These are phyloP conservation scores for Pyrenophora seminiperda DNA, from an alignment of 2,329 filamentous ascomycete species.

Conservation along the genomic window DNA sequence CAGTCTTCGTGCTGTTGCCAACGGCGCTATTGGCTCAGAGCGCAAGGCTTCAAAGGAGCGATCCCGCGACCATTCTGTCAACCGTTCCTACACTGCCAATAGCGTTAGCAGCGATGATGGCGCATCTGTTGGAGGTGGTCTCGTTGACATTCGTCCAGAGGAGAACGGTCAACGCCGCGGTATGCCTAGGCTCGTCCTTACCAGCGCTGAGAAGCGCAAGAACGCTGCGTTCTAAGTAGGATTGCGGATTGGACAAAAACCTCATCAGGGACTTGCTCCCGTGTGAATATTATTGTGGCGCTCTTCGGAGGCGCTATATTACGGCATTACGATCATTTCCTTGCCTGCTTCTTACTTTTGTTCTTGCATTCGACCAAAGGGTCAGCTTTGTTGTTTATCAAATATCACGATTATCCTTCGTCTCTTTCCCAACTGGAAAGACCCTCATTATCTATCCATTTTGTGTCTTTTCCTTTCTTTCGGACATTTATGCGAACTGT, in stretches of 20 bases:
- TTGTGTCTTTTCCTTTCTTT: conserved; percentile 20
- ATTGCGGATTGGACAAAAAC: conserved; percentile 18
- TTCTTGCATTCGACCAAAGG: conserved; percentile 31
- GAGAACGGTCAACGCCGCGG: conserved; percentile 71
- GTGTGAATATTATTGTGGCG: conserved; percentile 47
- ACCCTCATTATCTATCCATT: conserved; percentile 34
- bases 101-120: conserved; percentile 70
- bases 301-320: conserved; percentile 34
- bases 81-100: conserved; percentile 61
- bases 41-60: conserved; percentile 63
- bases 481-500: conserved; percentile 35
- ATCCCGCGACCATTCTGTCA: conserved; percentile 42
- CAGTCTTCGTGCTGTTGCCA: conserved; percentile 77
- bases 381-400: conserved; percentile 26
- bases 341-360: conserved; percentile 34
- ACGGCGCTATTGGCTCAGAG: conserved; percentile 86
- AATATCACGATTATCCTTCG: conserved; percentile 40
- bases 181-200: conserved; percentile 84
- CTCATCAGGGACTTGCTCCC: conserved; percentile 25
- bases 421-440: conserved; percentile 29
- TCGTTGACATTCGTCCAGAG: conserved; percentile 56
- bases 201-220: conserved; percentile 89
- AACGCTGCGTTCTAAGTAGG: conserved; percentile 62
- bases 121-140: conserved; percentile 60
- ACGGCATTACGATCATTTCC: conserved; percentile 46